Conservation (phyloP, 1,284 basidiomycete genomes). For the Peniophora sp. region DNA sequence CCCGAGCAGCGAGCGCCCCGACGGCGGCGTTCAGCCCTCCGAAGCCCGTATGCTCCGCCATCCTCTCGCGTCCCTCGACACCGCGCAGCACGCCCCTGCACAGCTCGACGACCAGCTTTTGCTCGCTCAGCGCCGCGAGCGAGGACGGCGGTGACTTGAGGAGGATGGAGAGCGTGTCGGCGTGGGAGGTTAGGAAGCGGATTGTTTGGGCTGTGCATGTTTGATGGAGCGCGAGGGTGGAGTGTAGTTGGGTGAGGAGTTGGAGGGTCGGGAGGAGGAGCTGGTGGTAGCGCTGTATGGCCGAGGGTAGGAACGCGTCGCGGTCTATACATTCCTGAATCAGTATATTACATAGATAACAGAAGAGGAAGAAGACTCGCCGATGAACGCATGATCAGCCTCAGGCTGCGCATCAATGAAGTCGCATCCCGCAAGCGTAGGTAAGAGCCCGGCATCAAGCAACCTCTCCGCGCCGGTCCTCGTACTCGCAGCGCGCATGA, state of each 20-base stretch:
- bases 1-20: constrained; percentile 68
- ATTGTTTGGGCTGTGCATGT: constrained; percentile 55
- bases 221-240: constrained; percentile 61
- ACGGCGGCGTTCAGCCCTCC: constrained; percentile 81
- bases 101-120: constrained; percentile 68
- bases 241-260: constrained; percentile 62
- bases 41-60: constrained; percentile 63
- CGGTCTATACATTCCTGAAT: constrained; percentile 42
- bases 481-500: constrained; percentile 79
- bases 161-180: constrained; percentile 73
- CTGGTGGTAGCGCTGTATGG: constrained; percentile 84
- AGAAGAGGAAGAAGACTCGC: constrained; percentile 31
- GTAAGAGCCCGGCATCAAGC: constrained; percentile 73
- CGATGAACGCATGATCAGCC: constrained; percentile 74
- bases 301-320: constrained; percentile 82
- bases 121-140: constrained; percentile 63
- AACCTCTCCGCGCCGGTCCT: constrained; percentile 81
- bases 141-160: constrained; percentile 67
- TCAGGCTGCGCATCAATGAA: constrained; percentile 82
- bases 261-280: constrained; percentile 82
- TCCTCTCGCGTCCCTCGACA: constrained; percentile 1
- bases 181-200: constrained; percentile 71
- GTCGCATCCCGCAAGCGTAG: constrained; percentile 79
- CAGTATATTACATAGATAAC: background rate
- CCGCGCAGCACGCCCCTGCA: constrained; percentile 41